These are phyloP conservation scores for Samsoniella hepiali DNA, from an alignment of 2,329 filamentous ascomycete genomes.

Conservation along the genomic window DNA sequence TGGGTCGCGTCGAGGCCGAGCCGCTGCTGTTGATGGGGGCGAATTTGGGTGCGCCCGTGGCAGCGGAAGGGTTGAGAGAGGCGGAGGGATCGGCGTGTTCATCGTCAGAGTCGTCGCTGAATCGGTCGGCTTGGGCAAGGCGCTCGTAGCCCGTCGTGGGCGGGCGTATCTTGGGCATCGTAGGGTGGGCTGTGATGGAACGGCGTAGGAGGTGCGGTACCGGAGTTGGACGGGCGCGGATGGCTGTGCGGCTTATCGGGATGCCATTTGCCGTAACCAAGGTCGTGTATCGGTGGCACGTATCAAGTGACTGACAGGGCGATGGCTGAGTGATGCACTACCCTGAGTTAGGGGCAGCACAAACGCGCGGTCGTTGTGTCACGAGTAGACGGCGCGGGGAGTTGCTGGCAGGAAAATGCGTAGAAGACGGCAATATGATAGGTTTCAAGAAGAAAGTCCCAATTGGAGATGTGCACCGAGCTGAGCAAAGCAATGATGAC, in stretches of 20 bases:
- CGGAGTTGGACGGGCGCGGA: neutral
- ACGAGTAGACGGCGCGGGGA: neutral
- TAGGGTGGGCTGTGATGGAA: conserved; percentile 28
- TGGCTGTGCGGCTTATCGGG: conserved; percentile 1
- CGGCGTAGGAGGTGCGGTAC: neutral
- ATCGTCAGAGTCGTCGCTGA: conserved; percentile 68
- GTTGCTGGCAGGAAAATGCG: neutral
- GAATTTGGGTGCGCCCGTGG: conserved; percentile 51
- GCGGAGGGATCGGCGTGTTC: conserved; percentile 53
- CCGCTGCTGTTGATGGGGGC: conserved; percentile 60
- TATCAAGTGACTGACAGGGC: neutral
- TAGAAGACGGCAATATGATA: neutral
- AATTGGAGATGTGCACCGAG: neutral
- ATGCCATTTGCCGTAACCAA: conserved; percentile 6
- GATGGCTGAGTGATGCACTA: neutral
- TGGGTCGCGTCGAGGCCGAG: conserved; percentile 46
- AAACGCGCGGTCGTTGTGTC: neutral
- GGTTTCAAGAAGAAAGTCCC: neutral
- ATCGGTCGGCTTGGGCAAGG: conserved; percentile 75
- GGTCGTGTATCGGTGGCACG: neutral
- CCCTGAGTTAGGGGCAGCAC: neutral
- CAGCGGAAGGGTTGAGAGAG: conserved; percentile 55
- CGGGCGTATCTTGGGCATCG: conserved; percentile 66
- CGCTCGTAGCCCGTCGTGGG: conserved; percentile 81
- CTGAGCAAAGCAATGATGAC: neutral